Conservation (phyloP, 768 basidiomycete genomes). For the Austroboletus eburneus region DNA sequence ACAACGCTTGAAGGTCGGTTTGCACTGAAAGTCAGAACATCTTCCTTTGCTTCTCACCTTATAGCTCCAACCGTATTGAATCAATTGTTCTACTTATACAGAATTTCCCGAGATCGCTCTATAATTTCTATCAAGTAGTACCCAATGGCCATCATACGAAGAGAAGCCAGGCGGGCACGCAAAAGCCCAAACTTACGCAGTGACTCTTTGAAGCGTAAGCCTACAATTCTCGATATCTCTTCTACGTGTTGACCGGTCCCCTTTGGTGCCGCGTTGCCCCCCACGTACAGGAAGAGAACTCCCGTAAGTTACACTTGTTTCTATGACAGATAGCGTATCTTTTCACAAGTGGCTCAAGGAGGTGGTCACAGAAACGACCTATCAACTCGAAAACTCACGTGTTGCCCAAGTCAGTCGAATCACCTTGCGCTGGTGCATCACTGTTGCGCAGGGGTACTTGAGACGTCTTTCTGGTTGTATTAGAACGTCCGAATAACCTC, state of each 20-base stretch:
- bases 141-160: constrained; percentile 28
- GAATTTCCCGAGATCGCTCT: constrained; percentile 19
- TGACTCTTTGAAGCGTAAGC: constrained; percentile 36
- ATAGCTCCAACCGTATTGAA: constrained; percentile 22
- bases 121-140: constrained; percentile 22
- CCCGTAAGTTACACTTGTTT: constrained; percentile 26
- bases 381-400: constrained; percentile 25
- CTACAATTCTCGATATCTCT: constrained; percentile 36
- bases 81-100: constrained; percentile 15
- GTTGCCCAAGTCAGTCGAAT: constrained; percentile 24
- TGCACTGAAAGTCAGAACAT: constrained; percentile 32
- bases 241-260: constrained; percentile 4
- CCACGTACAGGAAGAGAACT: constrained; percentile 42
- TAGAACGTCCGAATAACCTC: constrained; percentile 18
- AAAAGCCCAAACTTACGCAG: constrained; percentile 20
- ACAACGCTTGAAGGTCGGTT: constrained; percentile 31
- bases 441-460: constrained; percentile 18
- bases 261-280: constrained; percentile 30
- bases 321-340: constrained; percentile 2
- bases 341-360: constrained; percentile 48
- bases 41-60: constrained; percentile 26
- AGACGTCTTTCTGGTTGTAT: constrained; percentile 23
- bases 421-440: constrained; percentile 22
- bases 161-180: constrained; percentile 26
- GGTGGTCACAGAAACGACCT: constrained; percentile 30